Evolutionary conservation across 768 basidiomycete genomes (phyloP).

Genomic region (Panellus pusillus): DNA sequence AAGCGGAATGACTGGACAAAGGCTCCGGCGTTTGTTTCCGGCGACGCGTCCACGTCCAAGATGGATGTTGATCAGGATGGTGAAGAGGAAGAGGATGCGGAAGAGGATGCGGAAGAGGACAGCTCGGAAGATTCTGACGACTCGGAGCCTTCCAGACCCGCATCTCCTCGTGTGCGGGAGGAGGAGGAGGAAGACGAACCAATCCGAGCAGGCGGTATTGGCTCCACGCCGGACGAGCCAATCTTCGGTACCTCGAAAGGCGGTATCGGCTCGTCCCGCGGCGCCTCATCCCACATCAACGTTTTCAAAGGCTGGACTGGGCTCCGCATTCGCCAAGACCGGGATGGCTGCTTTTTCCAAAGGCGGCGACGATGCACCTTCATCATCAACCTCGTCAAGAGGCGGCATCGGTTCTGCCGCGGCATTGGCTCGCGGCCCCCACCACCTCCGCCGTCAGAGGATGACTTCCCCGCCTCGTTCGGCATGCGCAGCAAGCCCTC

Average conservation of each 20-base stretch:
- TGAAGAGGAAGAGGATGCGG: constrained; percentile 30
- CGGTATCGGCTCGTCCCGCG: constrained; percentile 40
- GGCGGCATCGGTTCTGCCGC: constrained; percentile 29
- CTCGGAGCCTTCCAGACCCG: constrained; percentile 51
- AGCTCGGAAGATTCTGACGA: constrained; percentile 41
- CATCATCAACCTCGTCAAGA: constrained; percentile 22
- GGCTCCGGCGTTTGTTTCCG: constrained; percentile 72
- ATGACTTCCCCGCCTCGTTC: constrained; percentile 43
- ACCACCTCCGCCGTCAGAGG: constrained; percentile 15
- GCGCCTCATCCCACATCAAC: constrained; percentile 1
- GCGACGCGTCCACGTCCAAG: constrained; percentile 40
- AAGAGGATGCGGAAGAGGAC: constrained; percentile 38
- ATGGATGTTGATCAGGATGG: constrained; percentile 39
- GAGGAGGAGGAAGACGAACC: constrained; percentile 46
- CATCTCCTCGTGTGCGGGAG: constrained; percentile 56
- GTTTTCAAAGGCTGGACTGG: constrained; percentile 19
- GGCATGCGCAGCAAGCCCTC: constrained; percentile 33
- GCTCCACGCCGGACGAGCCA: constrained; percentile 24
- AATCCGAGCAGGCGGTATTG: constrained; percentile 44
- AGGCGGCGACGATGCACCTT: constrained; percentile 2
- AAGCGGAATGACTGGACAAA: constrained; percentile 70
- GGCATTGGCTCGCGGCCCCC: constrained; percentile 20
- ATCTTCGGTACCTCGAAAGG: constrained; percentile 36
- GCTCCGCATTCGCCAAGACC: constrained; percentile 16
- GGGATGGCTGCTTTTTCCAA: constrained; percentile 21